Evolutionary conservation across 345 rosid genomes (phyloP), one percentile per base, ranked within the genome.

Genomic region (Aquilaria sinensis): DNA sequence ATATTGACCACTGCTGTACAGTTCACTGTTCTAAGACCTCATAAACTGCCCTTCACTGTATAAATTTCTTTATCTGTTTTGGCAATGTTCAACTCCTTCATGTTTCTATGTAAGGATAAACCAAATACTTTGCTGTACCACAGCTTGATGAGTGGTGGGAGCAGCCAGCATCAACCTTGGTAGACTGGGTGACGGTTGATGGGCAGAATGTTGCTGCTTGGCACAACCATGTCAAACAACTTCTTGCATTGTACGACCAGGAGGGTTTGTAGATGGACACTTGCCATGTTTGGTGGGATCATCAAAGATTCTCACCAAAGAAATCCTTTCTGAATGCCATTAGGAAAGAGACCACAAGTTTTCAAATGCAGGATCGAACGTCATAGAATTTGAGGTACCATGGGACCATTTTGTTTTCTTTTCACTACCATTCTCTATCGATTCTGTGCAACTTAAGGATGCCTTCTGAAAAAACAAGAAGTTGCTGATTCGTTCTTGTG

Each of bases 91-190:
- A 2, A 11, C 31, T 12, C 43, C 8, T 14, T 31, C 14, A 11
- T 37, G 7, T 3, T 3, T 3, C 43, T 37, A 37, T 37, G 7
- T 7, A 3, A 3, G 43, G 5, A 3, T 37, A 37, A 37, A 7
- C 43, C 7, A 37, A 7, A 7, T 37, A 4, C 43, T 37, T 37
- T 37, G 5, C 43, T 51, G 2, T 46, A 67, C 64, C 72, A 82
- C 85, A 87, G 98, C 81, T 92, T 34, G 86, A 89, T 30, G 96
- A 87, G 66, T 92, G 98, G 91, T 92, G 96, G 96, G 93, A 89
- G 75, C 98, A 89, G 66, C 98, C 98, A 9, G 98, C 98, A 46
- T 80, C 97, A 43, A 81, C 96, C 13, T 83, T 83, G 61, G 96
- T 89, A 23, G 97, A 92, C 74, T 89, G 97, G 97, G 89, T 83